A percentile compares a stretch with the other conserved stretches of the same genome.
phyloP scores from a whole-genome alignment of 495 filamentous ascomycete genomes.

The Clohesyomyces aquaticus region DNA sequence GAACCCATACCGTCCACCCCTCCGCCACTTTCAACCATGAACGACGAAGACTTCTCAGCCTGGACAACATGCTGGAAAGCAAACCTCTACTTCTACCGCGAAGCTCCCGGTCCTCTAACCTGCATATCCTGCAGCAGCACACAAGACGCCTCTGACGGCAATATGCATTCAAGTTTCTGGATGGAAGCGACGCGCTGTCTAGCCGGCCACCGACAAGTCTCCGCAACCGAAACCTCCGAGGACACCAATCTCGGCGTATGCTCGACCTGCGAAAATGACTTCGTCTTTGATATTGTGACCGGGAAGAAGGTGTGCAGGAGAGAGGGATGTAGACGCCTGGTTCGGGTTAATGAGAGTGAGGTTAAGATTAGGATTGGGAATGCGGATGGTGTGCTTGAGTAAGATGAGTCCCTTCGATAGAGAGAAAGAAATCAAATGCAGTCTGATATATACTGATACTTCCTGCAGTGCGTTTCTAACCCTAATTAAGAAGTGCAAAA shows the following conservation, averaged over 20 bases:
- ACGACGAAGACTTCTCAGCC: constrained; percentile 1
- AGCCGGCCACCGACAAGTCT: not conserved
- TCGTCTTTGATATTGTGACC: constrained; percentile 1
- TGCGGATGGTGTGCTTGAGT: not conserved
- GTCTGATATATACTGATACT: not conserved
- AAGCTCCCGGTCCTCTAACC: not conserved
- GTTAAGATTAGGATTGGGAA: not conserved
- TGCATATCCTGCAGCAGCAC: not conserved
- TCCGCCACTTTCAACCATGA: constrained; percentile 2
- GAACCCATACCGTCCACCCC: not conserved
- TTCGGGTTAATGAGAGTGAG: not conserved
- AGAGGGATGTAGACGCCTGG: not conserved
- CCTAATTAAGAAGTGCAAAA: not conserved
- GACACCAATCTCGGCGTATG: not conserved
- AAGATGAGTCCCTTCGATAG: not conserved
- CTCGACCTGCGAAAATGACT: constrained; percentile 1
- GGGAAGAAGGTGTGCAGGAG: constrained; percentile 10
- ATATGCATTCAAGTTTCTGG: not conserved
- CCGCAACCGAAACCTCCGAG: not conserved
- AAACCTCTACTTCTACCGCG: not conserved
- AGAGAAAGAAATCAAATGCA: no score
- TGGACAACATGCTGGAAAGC: constrained; percentile 10
- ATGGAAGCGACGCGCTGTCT: not conserved
- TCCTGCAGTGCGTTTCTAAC: not conserved
- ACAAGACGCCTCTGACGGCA: not conserved